A percentile compares a stretch with the other conserved stretches of the same genome.
Evolutionary conservation across 2,329 filamentous ascomycete species (phyloP).

Genomic region (Mycosphaerella sp.): DNA sequence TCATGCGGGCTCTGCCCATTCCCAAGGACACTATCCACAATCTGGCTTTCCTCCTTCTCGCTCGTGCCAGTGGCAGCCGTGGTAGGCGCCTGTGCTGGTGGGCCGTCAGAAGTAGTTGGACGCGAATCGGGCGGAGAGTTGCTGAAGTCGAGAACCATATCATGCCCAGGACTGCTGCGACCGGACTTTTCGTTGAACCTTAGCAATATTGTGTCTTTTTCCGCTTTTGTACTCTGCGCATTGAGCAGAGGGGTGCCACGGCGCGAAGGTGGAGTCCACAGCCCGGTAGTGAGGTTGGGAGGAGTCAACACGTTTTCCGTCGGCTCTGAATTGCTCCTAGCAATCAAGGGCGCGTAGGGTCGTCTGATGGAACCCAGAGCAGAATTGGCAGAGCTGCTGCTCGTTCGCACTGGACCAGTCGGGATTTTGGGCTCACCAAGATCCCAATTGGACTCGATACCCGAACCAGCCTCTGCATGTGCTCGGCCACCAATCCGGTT

Average conservation of each 20-base stretch:
- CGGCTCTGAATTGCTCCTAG: slow-evolving; percentile 30
- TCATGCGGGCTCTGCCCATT: slow-evolving; percentile 7
- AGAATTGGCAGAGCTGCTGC: slow-evolving; percentile 18
- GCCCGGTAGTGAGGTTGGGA: slow-evolving; percentile 24
- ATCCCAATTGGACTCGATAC: slow-evolving; percentile 18
- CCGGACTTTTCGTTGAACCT: slow-evolving; percentile 14
- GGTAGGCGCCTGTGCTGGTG: neutral
- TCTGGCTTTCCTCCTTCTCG: slow-evolving; percentile 5
- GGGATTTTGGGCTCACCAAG: slow-evolving; percentile 22
- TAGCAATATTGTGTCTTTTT: slow-evolving; percentile 12
- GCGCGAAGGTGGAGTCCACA: slow-evolving; percentile 37
- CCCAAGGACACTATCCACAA: slow-evolving; percentile 17
- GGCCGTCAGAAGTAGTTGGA: slow-evolving; percentile 6
- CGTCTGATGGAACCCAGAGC: slow-evolving; percentile 24
- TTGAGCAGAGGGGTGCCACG: slow-evolving; percentile 21
- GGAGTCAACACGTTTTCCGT: slow-evolving; percentile 31
- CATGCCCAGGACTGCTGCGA: slow-evolving; percentile 14
- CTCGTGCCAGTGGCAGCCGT: slow-evolving; percentile 1
- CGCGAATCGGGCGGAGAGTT: slow-evolving; percentile 28
- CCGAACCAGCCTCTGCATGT: slow-evolving; percentile 17
- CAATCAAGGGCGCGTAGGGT: slow-evolving; percentile 14
- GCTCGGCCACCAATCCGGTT: slow-evolving; percentile 16
- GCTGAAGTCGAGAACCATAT: slow-evolving; percentile 35
- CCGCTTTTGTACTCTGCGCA: slow-evolving; percentile 23
- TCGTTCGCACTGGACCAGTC: slow-evolving; percentile 19